Percentiles rank a stretch among this genome's conserved stretches.
Conservation (phyloP, 129 eudicot genomes). For the Heracleum sosnowskyi region DNA sequence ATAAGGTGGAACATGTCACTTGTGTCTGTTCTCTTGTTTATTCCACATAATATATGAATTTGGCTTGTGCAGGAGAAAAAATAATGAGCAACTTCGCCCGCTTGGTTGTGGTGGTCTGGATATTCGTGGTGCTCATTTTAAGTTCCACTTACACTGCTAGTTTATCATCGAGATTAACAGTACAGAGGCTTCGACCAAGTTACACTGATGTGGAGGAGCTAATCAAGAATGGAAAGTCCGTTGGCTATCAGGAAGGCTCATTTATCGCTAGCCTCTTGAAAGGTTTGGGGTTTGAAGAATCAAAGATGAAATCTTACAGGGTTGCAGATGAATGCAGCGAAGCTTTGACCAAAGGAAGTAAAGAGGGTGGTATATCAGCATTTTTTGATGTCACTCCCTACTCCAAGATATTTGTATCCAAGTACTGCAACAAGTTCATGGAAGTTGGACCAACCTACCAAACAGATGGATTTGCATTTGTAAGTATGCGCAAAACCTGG, state of each 20-base stretch:
- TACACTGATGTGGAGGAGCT: slow-evolving; percentile 2
- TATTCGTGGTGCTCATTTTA: slow-evolving; percentile 16
- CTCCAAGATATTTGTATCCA: slow-evolving; percentile 4
- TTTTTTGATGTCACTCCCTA: slow-evolving; percentile 1
- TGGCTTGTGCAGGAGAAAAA: slow-evolving; percentile 4
- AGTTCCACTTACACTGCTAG: slow-evolving; percentile 17
- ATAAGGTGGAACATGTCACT: background rate
- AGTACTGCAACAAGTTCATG: slow-evolving; percentile 2
- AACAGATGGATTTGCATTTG: slow-evolving; percentile 15
- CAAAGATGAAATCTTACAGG: slow-evolving; percentile 4
- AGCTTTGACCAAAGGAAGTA: slow-evolving; percentile 11
- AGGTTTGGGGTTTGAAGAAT: background rate
- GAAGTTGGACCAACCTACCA: slow-evolving; percentile 10
- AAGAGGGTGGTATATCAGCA: slow-evolving; percentile 11
- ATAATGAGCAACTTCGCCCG: slow-evolving; percentile 7
- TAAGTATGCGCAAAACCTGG: background rate
- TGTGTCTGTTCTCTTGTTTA: background rate
- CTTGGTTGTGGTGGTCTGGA: slow-evolving; percentile 12
- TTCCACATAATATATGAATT: background rate
- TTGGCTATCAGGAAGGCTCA: slow-evolving; percentile 14
- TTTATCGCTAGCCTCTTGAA: slow-evolving; percentile 5
- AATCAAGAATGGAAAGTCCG: slow-evolving; percentile 3
- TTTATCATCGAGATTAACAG: slow-evolving; percentile 16
- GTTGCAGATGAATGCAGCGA: background rate
- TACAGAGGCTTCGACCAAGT: slow-evolving; percentile 7